Conservation (phyloP, 176 grass and related monocot genomes). For the Oryza punctata region DNA sequence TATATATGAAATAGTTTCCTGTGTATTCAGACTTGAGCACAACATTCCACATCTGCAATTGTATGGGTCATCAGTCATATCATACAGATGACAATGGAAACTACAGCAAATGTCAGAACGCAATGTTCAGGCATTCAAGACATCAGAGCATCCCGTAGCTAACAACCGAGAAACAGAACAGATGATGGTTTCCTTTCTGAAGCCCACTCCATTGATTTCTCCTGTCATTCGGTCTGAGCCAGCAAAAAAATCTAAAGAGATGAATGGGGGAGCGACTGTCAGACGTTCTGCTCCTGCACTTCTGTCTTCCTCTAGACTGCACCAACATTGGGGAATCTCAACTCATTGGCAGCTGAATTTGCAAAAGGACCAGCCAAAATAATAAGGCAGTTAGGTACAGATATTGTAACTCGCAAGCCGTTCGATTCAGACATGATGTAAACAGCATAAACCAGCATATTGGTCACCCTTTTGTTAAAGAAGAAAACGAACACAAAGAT, state of each 20-base stretch:
- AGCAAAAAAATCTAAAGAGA: background rate
- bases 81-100: background rate
- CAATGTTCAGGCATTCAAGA: background rate
- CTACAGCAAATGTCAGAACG: background rate
- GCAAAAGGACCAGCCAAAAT: background rate
- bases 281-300: background rate
- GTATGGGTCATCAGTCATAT: background rate
- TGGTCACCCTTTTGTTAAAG: too few relatives aligned
- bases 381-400: background rate
- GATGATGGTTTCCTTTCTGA: background rate
- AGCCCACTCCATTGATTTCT: background rate
- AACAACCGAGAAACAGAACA: background rate
- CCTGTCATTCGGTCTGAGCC: background rate
- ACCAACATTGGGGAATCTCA: background rate
- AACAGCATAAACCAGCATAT: too few relatives aligned
- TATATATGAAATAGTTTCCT: too few relatives aligned
- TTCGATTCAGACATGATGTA: background rate
- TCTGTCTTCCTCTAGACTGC: background rate
- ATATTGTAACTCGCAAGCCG: background rate
- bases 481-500: too few relatives aligned
- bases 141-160: background rate
- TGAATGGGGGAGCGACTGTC: background rate
- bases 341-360: background rate
- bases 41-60: background rate
- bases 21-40: background rate